Evolutionary conservation across 2,329 filamentous ascomycete genomes (phyloP).

Genomic region (Aspergillus flavus): DNA sequence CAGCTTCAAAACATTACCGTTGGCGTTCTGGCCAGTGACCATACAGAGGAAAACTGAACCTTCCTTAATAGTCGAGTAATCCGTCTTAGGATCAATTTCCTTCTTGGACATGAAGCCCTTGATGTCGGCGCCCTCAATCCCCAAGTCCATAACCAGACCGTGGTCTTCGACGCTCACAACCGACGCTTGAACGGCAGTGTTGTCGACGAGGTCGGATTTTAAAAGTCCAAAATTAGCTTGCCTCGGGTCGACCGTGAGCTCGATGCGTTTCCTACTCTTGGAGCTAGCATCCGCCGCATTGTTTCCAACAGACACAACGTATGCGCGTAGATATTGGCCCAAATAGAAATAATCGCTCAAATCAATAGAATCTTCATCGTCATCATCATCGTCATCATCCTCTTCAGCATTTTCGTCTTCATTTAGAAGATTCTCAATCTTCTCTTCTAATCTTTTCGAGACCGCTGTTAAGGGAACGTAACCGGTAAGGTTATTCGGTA

Average conservation of each 20-base stretch:
- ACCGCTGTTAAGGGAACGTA: slow-evolving; percentile 92
- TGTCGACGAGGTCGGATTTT: slow-evolving; percentile 71
- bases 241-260: slow-evolving; percentile 79
- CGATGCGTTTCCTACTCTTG: slow-evolving; percentile 78
- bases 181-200: slow-evolving; percentile 82
- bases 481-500: slow-evolving; percentile 91
- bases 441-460: slow-evolving; percentile 75
- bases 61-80: slow-evolving; percentile 71
- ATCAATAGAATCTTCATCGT: slow-evolving; percentile 64
- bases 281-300: slow-evolving; percentile 50
- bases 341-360: slow-evolving; percentile 74
- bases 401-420: slow-evolving; percentile 52
- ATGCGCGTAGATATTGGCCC: slow-evolving; percentile 86
- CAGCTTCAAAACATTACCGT: slow-evolving; percentile 83
- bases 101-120: slow-evolving; percentile 84
- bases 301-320: slow-evolving; percentile 76
- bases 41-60: slow-evolving; percentile 84
- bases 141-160: slow-evolving; percentile 89
- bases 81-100: slow-evolving; percentile 70
- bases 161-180: slow-evolving; percentile 94
- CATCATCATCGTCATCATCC: slow-evolving; percentile 58
- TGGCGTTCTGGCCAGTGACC: slow-evolving; percentile 72
- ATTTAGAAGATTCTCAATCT: slow-evolving; percentile 68
- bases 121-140: slow-evolving; percentile 67
- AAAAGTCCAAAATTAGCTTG: slow-evolving; percentile 76